Conservation (phyloP, 2,329 filamentous ascomycete genomes). For the Epichloe elymi region DNA sequence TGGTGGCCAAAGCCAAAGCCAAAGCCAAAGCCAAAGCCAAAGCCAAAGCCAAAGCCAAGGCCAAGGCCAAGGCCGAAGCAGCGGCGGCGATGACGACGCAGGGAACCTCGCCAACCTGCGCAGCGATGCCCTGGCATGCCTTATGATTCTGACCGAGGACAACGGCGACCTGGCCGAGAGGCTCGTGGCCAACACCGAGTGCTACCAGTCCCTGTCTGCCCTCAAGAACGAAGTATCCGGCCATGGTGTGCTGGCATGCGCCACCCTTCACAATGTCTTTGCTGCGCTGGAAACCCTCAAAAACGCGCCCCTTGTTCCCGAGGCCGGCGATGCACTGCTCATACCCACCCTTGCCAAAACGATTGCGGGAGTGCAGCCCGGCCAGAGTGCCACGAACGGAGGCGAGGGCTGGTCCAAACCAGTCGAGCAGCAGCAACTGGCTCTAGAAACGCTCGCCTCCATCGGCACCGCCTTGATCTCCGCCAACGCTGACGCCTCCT, state of each 20-base stretch:
- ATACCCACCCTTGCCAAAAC: constrained; percentile 24
- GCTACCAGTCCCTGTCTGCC: constrained; percentile 35
- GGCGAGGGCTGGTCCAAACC: constrained; percentile 26
- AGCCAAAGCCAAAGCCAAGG: no score
- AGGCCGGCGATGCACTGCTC: constrained; percentile 21
- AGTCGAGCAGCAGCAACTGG: constrained; percentile 36
- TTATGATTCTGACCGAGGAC: constrained; percentile 48
- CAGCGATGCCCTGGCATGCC: constrained; percentile 38
- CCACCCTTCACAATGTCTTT: constrained; percentile 51
- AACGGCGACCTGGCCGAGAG: constrained; percentile 38
- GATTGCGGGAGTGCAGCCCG: constrained; percentile 15
- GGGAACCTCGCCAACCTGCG: constrained; percentile 28
- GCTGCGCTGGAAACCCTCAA: constrained; percentile 21
- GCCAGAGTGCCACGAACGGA: constrained; percentile 16
- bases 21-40: constrained; percentile 11
- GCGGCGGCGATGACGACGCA: constrained; percentile 26
- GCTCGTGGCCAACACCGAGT: constrained; percentile 32
- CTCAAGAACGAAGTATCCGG: constrained; percentile 34
- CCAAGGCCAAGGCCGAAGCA: constrained; percentile 10
- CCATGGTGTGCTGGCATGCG: constrained; percentile 43
- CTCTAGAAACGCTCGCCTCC: constrained; percentile 49
- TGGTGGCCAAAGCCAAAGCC: constrained; percentile 22
- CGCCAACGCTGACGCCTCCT: constrained; percentile 25
- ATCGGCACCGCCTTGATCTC: constrained; percentile 48
- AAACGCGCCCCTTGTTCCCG: constrained; percentile 12